Evolutionary conservation across 2,329 filamentous ascomycete genomes (phyloP).

Genomic region (Aplosporella prunicola): DNA sequence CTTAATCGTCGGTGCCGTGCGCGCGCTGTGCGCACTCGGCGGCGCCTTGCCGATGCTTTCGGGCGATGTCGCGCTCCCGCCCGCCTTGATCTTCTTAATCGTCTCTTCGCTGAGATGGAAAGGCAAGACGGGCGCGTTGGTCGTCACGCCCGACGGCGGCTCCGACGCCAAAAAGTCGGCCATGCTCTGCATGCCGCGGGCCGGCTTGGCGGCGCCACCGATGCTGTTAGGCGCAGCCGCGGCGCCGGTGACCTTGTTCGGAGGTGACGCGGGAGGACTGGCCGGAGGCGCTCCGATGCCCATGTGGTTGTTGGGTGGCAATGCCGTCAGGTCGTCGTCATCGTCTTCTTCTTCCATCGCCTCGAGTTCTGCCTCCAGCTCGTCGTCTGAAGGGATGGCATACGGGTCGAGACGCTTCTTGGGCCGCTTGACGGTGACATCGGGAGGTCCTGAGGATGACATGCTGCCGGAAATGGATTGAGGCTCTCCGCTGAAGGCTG

Average conservation of each 20-base stretch:
- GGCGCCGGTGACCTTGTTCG: constrained; percentile 10
- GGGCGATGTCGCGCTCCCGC: constrained; percentile 10
- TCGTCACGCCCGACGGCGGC: constrained; percentile 39
- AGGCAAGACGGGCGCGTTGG: constrained; percentile 17
- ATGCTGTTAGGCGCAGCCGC: constrained; percentile 15
- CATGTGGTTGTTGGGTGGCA: constrained; percentile 28
- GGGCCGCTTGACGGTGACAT: constrained; percentile 28
- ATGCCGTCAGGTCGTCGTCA: constrained; percentile 43
- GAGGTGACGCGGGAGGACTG: constrained; percentile 8
- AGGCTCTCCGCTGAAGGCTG: constrained; percentile 27
- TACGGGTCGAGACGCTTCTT: constrained; percentile 80
- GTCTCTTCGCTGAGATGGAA: constrained; percentile 16
- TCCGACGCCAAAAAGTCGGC: constrained; percentile 65
- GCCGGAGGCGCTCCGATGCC: constrained; percentile 20
- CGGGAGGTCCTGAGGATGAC: constrained; percentile 1
- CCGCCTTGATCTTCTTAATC: constrained; percentile 5
- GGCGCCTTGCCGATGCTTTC: too few relatives aligned
- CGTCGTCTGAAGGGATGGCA: constrained; percentile 60
- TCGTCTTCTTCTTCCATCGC: constrained; percentile 48
- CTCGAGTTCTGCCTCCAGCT: constrained; percentile 13
- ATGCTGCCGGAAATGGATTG: constrained; percentile 19
- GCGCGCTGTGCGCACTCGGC: too few relatives aligned
- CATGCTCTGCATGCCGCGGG: constrained; percentile 47
- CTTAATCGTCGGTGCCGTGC: too few relatives aligned
- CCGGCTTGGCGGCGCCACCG: constrained; percentile 39